A percentile compares a stretch with the other conserved stretches of the same genome.
Conservation (phyloP, 352 stramenopile species). For the Phytophthora pseudosyringae region DNA sequence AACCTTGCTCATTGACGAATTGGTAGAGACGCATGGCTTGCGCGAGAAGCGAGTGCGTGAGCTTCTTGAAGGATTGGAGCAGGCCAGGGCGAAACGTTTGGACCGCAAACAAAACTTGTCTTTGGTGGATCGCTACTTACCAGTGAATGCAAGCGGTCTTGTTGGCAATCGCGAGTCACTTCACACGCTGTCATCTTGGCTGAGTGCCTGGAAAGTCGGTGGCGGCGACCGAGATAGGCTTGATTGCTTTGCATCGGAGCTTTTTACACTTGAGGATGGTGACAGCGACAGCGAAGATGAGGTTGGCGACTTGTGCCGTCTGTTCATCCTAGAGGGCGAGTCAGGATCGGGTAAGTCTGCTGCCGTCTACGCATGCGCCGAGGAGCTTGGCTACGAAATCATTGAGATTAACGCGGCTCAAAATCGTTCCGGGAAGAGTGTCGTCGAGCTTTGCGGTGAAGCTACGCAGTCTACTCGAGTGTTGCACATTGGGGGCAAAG, state of each 20-base stretch:
- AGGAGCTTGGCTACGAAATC: constrained; percentile 83
- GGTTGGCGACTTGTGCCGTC: constrained; percentile 57
- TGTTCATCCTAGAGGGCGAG: constrained; percentile 81
- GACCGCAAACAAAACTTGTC: constrained; percentile 62
- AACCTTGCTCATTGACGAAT: constrained; percentile 52
- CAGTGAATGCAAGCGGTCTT: constrained; percentile 60
- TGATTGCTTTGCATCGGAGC: constrained; percentile 62
- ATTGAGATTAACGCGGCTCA: constrained; percentile 89
- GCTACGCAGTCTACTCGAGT: constrained; percentile 85
- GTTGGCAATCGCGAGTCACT: constrained; percentile 73
- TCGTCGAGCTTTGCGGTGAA: constrained; percentile 83
- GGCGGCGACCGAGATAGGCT: constrained; percentile 49
- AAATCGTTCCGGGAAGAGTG: constrained; percentile 67
- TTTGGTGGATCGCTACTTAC: constrained; percentile 72
- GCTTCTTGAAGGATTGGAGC: constrained; percentile 51
- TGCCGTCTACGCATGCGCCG: constrained; percentile 79
- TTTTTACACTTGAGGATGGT: constrained; percentile 73
- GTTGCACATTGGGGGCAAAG: constrained; percentile 51
- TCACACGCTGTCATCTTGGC: constrained; percentile 72
- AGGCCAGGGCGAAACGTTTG: constrained; percentile 50
- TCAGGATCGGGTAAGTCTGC: constrained; percentile 79
- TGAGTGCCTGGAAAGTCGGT: constrained; percentile 76
- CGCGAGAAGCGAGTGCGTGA: constrained; percentile 68
- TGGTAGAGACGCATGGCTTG: constrained; percentile 58
- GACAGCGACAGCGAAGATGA: constrained; percentile 66